These are phyloP conservation scores for Fraxinus xanthoxyloides DNA, from an alignment of 305 asterid species.

Conservation along the genomic window DNA sequence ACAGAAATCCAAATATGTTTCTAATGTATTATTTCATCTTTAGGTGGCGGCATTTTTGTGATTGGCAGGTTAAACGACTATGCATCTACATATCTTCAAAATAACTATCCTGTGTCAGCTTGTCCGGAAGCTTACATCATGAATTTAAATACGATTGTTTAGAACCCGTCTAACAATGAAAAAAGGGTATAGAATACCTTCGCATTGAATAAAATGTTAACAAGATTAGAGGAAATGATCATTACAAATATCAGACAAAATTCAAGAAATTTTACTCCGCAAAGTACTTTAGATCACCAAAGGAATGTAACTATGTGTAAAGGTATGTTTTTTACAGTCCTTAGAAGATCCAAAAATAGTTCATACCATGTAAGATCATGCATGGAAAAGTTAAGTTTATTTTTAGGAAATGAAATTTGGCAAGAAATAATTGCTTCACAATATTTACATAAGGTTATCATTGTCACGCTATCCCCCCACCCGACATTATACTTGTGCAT, in stretches of 20 bases:
- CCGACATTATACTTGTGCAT: constrained; percentile 1
- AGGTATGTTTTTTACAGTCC: neutral
- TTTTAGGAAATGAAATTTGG: constrained; percentile 6
- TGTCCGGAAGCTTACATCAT: neutral
- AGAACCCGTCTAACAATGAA: neutral
- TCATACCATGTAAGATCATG: neutral
- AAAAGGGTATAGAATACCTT: neutral
- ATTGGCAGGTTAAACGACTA: neutral
- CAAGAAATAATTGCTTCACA: neutral
- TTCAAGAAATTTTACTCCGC: neutral
- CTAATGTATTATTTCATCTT: neutral
- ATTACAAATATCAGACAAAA: neutral
- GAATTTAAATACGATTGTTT: neutral
- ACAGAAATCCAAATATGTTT: neutral
- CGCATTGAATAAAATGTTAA: neutral
- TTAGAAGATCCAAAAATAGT: neutral
- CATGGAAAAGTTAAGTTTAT: neutral
- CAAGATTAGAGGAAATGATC: neutral
- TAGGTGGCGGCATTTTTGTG: neutral
- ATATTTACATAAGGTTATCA: neutral
- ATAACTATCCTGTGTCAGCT: neutral
- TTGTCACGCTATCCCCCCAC: neutral
- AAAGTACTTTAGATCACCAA: neutral
- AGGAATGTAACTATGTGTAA: neutral
- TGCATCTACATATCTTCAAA: neutral